Percentiles rank a stretch among this genome's conserved stretches.
Conservation (phyloP, 768 basidiomycete species). For the Leucocoprinus birnbaumii region DNA sequence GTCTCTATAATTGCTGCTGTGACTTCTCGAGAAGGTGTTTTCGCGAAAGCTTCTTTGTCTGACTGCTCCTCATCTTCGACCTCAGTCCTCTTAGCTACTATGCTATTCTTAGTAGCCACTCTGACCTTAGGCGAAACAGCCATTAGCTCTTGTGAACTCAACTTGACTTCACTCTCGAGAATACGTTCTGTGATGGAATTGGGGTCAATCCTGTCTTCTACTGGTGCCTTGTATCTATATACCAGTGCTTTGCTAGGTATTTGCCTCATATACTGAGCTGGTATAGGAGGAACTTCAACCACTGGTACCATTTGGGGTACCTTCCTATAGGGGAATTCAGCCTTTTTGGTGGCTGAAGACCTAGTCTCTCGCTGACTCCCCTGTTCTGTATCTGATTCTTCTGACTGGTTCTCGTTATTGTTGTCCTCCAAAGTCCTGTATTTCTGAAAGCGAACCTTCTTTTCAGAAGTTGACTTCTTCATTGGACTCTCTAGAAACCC, state of each 20-base stretch:
- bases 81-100: no score
- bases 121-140: background rate
- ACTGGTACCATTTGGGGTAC: background rate
- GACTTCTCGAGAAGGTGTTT: no score
- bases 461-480: conserved; percentile 3
- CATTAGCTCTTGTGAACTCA: conserved; percentile 1
- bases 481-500: conserved; percentile 8
- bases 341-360: background rate
- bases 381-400: no score
- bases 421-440: background rate
- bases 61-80: no score
- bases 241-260: background rate
- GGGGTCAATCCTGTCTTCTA: background rate
- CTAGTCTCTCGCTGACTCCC: no score
- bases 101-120: background rate
- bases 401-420: no score
- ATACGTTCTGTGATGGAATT: background rate
- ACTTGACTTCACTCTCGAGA: background rate
- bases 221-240: background rate
- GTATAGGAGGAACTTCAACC: background rate
- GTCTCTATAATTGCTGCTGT: no score
- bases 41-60: no score
- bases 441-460: background rate
- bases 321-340: background rate
- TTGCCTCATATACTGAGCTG: background rate